Base-by-base conservation (phyloP, 495 filamentous ascomycete genomes). In the Cryomyces minteri region DNA sequence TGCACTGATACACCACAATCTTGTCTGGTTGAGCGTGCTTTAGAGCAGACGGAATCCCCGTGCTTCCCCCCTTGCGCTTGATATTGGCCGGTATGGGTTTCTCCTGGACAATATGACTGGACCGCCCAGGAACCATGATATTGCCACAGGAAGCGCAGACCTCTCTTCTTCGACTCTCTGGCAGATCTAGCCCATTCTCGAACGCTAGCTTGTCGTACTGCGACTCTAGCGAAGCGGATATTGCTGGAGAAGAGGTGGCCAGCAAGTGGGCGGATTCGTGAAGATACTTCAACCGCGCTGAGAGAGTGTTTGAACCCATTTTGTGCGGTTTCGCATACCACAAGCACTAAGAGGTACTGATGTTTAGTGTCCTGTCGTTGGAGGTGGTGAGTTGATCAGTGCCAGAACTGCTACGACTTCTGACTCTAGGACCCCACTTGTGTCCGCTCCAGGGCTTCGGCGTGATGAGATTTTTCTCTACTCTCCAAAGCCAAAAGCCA, bases 141-240 rank as follows among this genome's bases (percentile, higher is more conserved):
- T 57, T 67, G 43, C 73, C 73, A 58, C 73, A 77, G 12, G 67
- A 65, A 25, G 61, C 63, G 51, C 73, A 77, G 39, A 62, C 43
- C 42, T 64, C 63, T 28, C 64, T 60, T 31, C 64, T 60, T 7
- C 54, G 62, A 31, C 53, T 50, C 36, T 65, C 66, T 37, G 68
- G 54, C 5, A 61, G 46, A 39, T 58, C 67, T 1, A 50, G 52
- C 9, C 68, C 58, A 28, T 70, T 54, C 40, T 60, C 57, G n/a
- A 62, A 53, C 30, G 69, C 56, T 12, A 58, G 49, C 40, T 65
- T 64, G 53, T 71, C 65, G 31, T 41, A 55, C 12, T 51, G 43
- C n/a, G 53, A 57, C 48, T 68, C 57, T 30, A 76, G 54, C 56
- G 67, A 53, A 18, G 71, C 66, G 1, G 73, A 62, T 14, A 67